Evolutionary conservation across 2,329 filamentous ascomycete genomes (phyloP).

Genomic region (Aspergillus aculeatinus): DNA sequence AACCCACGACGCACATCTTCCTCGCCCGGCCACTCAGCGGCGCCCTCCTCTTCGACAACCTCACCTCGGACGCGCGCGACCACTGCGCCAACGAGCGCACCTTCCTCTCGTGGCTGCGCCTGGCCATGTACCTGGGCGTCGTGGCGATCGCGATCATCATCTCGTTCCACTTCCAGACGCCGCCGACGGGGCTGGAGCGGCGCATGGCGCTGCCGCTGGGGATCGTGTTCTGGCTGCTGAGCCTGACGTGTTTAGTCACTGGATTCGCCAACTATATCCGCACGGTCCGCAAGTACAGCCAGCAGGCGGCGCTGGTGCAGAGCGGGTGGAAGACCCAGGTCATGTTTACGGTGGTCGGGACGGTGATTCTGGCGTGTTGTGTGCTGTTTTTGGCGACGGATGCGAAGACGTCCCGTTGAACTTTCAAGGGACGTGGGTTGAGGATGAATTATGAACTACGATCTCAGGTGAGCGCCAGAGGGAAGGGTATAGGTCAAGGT

Average conservation of each 20-base stretch:
- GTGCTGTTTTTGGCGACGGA: slow-evolving; percentile 46
- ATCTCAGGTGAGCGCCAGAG: no score
- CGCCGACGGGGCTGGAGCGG: slow-evolving; percentile 69
- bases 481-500: no score
- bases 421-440: not conserved
- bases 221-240: slow-evolving; percentile 81
- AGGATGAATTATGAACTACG: not conserved
- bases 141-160: slow-evolving; percentile 87
- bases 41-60: slow-evolving; percentile 66
- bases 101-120: slow-evolving; percentile 87
- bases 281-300: slow-evolving; percentile 77
- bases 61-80: slow-evolving; percentile 64
- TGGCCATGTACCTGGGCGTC: slow-evolving; percentile 86
- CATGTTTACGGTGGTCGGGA: slow-evolving; percentile 55
- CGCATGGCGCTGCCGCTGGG: slow-evolving; percentile 81
- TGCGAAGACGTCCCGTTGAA: slow-evolving; percentile 14
- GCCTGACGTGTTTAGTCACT: slow-evolving; percentile 70
- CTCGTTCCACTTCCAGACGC: slow-evolving; percentile 82
- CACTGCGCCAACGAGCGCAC: slow-evolving; percentile 67
- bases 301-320: slow-evolving; percentile 79
- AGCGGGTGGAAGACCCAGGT: slow-evolving; percentile 89
- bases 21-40: slow-evolving; percentile 55
- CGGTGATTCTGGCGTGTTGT: slow-evolving; percentile 46
- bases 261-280: slow-evolving; percentile 87
- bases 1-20: slow-evolving; percentile 44